phyloP scores from a whole-genome alignment of 306 rosid species.

The Lotus japonicus region DNA sequence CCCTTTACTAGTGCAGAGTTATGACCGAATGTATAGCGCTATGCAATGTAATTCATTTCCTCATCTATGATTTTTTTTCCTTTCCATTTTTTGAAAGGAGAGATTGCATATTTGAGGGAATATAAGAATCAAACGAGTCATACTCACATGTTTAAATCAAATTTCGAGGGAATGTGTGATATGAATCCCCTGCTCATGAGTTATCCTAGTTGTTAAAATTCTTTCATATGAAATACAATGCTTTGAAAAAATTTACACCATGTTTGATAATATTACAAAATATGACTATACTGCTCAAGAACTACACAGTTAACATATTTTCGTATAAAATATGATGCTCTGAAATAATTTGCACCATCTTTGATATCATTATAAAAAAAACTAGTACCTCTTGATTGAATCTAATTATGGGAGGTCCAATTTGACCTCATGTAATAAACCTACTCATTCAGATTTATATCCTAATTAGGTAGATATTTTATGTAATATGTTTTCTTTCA shows the following conservation, averaged over 20 bases:
- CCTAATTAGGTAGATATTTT: no score
- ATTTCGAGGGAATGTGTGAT: not conserved
- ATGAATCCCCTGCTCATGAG: not conserved
- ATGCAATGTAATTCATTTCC: not conserved
- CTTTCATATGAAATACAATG: slow-evolving; percentile 4
- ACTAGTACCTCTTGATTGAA: not conserved
- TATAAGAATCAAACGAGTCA: not conserved
- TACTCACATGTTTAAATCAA: not conserved
- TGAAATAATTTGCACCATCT: not conserved
- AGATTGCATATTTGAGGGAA: not conserved
- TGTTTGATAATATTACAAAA: not conserved
- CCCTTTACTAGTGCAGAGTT: not conserved
- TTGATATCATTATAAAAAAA: slow-evolving; percentile 5
- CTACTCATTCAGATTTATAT: slow-evolving; percentile 6
- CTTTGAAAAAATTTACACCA: not conserved
- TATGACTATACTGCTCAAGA: no score
- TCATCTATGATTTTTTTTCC: not conserved
- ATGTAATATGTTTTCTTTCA: no score
- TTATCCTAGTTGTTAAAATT: not conserved
- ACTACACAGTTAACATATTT: no score
- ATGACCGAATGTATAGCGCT: not conserved
- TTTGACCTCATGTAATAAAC: not conserved
- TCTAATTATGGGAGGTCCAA: not conserved
- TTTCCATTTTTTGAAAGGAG: not conserved
- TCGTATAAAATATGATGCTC: not conserved